Conservation (phyloP, 2,329 filamentous ascomycete species). For the Rasamsonia emersonii region DNA sequence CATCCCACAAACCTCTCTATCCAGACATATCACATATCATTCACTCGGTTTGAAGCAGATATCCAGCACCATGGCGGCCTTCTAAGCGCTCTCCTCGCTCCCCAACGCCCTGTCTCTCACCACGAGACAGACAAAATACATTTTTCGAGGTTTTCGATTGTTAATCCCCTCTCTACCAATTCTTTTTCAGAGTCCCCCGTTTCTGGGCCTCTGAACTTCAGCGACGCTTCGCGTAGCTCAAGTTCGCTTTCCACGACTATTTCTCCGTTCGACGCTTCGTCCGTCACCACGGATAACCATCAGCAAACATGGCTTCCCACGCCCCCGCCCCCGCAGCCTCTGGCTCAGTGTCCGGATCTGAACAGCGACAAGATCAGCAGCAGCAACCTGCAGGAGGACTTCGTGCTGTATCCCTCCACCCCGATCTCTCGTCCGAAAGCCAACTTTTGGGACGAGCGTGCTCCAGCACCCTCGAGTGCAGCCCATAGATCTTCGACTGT, state of each 20-base stretch:
- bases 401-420: constrained; percentile 34
- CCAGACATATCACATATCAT: constrained; percentile 5
- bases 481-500: constrained; percentile 26
- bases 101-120: constrained; percentile 26
- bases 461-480: constrained; percentile 26
- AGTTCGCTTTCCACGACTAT: constrained; percentile 29
- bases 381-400: constrained; percentile 29
- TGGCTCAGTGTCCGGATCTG: constrained; percentile 28
- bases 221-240: constrained; percentile 35
- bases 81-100: constrained; percentile 25
- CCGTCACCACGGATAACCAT: constrained; percentile 42
- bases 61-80: constrained; percentile 27
- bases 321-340: constrained; percentile 35
- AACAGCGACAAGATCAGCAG: constrained; percentile 16
- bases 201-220: constrained; percentile 38
- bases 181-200: constrained; percentile 35
- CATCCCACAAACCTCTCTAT: no score
- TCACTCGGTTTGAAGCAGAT: constrained; percentile 12
- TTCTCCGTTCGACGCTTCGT: constrained; percentile 34
- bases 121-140: constrained; percentile 34
- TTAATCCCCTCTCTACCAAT: constrained; percentile 19
- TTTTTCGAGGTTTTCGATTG: constrained; percentile 22
- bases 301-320: constrained; percentile 41
- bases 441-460: constrained; percentile 26
- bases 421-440: constrained; percentile 22